phyloP scores from a whole-genome alignment of 2,329 filamentous ascomycete genomes.

The Hymenoscyphus albidus region DNA sequence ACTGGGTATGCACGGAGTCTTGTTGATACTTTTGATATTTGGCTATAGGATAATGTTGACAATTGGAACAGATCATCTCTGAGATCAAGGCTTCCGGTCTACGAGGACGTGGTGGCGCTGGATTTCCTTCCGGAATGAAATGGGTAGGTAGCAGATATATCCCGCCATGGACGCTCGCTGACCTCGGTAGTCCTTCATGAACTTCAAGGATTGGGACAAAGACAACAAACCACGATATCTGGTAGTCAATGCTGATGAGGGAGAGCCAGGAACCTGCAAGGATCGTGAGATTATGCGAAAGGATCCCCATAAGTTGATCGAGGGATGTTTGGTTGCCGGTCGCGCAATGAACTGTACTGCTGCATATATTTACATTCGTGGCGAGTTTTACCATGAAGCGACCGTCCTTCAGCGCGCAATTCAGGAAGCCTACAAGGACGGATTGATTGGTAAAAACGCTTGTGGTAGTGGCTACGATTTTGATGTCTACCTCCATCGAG shows the following conservation, averaged over 20 bases:
- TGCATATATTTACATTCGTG: slow-evolving; percentile 98
- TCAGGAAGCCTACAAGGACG: slow-evolving; percentile 93
- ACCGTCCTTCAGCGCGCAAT: slow-evolving; percentile 91
- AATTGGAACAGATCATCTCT: slow-evolving; percentile 68
- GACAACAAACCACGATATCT: slow-evolving; percentile 93
- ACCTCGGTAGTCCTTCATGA: slow-evolving; percentile 85
- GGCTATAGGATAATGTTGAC: slow-evolving; percentile 18
- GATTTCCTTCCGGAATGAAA: slow-evolving; percentile 98
- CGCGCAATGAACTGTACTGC: slow-evolving; percentile 98
- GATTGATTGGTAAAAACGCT: slow-evolving; percentile 96
- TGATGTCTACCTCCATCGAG: slow-evolving; percentile 93
- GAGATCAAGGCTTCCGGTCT: slow-evolving; percentile 97
- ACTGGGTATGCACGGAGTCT: slow-evolving; percentile 59
- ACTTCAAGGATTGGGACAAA: slow-evolving; percentile 99
- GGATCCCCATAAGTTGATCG: slow-evolving; percentile 97
- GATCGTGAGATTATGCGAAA: slow-evolving; percentile 99
- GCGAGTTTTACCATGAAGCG: slow-evolving; percentile 96
- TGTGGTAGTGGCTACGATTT: slow-evolving; percentile 97
- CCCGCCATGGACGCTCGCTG: slow-evolving; percentile 14
- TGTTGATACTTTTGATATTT: slow-evolving; percentile 4
- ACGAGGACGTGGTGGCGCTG: slow-evolving; percentile 91
- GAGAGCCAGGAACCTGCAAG: slow-evolving; percentile 98
- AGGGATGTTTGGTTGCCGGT: slow-evolving; percentile 92
- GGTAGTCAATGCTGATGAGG: slow-evolving; percentile 97
- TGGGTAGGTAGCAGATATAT: slow-evolving; percentile 64